These are phyloP conservation scores for Haematococcus sp. DNA, from an alignment of 139 green algal genomes.

Conservation along the genomic window DNA sequence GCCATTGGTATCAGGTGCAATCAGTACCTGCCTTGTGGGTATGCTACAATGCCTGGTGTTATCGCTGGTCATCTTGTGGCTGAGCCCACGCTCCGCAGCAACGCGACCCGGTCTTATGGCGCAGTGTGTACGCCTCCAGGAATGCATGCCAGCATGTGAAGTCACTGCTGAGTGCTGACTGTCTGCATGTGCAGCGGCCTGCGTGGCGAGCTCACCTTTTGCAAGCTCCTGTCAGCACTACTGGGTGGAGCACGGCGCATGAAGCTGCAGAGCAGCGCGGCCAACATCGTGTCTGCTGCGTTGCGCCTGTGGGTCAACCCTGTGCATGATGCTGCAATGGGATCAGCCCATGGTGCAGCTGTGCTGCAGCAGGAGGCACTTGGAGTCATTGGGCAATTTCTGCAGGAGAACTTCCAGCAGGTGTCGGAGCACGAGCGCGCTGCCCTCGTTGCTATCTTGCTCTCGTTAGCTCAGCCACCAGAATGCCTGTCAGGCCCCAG, in stretches of 20 bases:
- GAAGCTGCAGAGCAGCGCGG: slow-evolving; percentile 12
- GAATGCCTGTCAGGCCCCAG: neutral
- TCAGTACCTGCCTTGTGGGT: too few relatives aligned
- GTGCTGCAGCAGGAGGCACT: slow-evolving; percentile 29
- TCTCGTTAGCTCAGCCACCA: slow-evolving; percentile 4
- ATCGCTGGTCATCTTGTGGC: too few relatives aligned
- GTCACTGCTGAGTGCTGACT: too few relatives aligned
- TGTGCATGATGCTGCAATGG: neutral
- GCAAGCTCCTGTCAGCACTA: slow-evolving; percentile 17
- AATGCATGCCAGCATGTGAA: too few relatives aligned
- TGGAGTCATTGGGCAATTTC: slow-evolving; percentile 15
- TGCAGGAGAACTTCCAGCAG: slow-evolving; percentile 21
- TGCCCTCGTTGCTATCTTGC: slow-evolving; percentile 19
- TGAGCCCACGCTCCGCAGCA: too few relatives aligned
- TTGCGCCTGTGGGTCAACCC: slow-evolving; percentile 17
- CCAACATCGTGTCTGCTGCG: slow-evolving; percentile 22
- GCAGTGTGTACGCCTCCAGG: too few relatives aligned
- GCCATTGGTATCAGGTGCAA: too few relatives aligned
- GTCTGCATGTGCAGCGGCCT: too few relatives aligned
- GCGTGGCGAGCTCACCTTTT: slow-evolving; percentile 5
- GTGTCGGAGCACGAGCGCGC: slow-evolving; percentile 23
- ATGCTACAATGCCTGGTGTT: too few relatives aligned
- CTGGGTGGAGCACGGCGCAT: neutral
- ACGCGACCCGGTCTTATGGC: too few relatives aligned
- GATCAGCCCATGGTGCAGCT: neutral